Conservation (phyloP, 495 filamentous ascomycete species). For the Hypoxylon rickii region DNA sequence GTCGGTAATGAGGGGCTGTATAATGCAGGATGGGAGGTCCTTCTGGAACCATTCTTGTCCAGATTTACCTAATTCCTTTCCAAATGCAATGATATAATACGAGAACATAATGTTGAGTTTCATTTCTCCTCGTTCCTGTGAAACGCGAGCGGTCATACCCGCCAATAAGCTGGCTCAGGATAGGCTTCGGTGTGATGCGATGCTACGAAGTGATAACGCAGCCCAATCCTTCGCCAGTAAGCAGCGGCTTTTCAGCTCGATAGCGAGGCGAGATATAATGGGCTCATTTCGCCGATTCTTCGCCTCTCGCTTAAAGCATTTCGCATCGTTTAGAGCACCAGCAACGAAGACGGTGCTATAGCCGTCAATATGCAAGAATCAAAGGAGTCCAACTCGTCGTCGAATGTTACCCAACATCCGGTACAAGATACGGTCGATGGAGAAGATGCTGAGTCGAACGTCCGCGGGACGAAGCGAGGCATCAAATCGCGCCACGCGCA, state of each 20-base stretch:
- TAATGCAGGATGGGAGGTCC: too few species aligned
- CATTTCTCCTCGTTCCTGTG: background rate
- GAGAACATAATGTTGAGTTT: too few species aligned
- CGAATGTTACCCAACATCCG: background rate
- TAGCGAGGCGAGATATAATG: too few species aligned
- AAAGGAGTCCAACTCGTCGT: slow-evolving; percentile 4
- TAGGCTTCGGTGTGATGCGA: too few species aligned
- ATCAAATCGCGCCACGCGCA: slow-evolving; percentile 54
- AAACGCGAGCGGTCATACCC: background rate
- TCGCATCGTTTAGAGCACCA: background rate
- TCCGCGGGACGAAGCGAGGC: slow-evolving; percentile 21
- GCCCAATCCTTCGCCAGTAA: too few species aligned
- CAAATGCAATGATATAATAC: too few species aligned
- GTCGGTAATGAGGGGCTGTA: too few species aligned
- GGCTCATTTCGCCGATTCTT: too few species aligned
- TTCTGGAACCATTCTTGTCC: too few species aligned
- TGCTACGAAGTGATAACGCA: slow-evolving; percentile 9
- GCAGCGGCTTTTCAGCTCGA: too few species aligned
- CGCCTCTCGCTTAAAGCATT: background rate
- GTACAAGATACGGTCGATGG: background rate
- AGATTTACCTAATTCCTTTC: too few species aligned
- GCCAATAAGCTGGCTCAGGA: too few species aligned
- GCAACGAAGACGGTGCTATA: background rate
- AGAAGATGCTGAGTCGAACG: slow-evolving; percentile 5
- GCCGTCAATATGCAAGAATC: slow-evolving; percentile 2